phyloP scores from a whole-genome alignment of 768 basidiomycete species.

The Chalciporus pseudorubinellus region DNA sequence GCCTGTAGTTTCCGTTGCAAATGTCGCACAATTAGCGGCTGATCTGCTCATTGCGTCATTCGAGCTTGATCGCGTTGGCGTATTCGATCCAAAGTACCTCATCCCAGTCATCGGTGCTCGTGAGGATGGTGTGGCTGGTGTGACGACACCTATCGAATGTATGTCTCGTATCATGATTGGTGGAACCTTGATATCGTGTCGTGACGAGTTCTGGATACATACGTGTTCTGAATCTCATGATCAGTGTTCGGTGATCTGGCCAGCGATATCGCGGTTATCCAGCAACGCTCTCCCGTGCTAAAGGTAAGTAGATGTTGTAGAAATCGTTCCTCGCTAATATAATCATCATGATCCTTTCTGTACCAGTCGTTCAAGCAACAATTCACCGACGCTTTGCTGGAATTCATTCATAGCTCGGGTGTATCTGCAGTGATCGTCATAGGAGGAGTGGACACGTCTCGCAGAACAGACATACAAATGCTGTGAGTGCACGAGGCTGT shows the following conservation, averaged over 20 bases:
- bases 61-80: constrained; percentile 55
- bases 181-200: background rate
- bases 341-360: background rate
- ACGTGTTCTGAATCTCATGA: background rate
- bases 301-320: constrained; percentile 46
- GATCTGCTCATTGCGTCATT: constrained; percentile 73
- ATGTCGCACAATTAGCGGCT: constrained; percentile 74
- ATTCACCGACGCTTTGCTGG: constrained; percentile 55
- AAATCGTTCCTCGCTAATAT: background rate
- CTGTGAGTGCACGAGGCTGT: constrained; percentile 47
- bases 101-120: constrained; percentile 73
- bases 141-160: constrained; percentile 80
- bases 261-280: constrained; percentile 56
- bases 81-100: constrained; percentile 59
- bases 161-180: constrained; percentile 28
- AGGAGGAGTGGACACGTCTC: constrained; percentile 71
- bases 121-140: constrained; percentile 56
- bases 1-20: constrained; percentile 79
- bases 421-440: constrained; percentile 59
- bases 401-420: constrained; percentile 52
- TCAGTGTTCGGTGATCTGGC: constrained; percentile 63
- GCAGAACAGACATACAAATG: constrained; percentile 78
- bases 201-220: constrained; percentile 1
- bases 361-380: constrained; percentile 63
- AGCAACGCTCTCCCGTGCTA: constrained; percentile 76